Evolutionary conservation across 345 rosid genomes (phyloP).

Genomic region (Heritiera fomes): DNA sequence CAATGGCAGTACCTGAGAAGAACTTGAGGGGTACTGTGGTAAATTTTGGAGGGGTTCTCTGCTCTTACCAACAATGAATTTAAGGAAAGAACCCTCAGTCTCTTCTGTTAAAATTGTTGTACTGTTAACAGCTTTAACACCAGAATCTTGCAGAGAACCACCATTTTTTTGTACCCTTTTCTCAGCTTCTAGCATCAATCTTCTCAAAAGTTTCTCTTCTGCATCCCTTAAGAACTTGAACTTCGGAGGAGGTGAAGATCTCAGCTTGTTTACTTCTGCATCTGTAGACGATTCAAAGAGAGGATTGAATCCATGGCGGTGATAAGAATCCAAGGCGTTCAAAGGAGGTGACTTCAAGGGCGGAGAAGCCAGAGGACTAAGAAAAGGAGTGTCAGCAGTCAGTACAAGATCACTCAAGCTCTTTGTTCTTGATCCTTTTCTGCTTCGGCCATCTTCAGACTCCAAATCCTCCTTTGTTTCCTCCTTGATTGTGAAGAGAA

Average conservation of each 20-base stretch:
- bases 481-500: slow-evolving; percentile 92
- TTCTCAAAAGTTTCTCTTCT: slow-evolving; percentile 74
- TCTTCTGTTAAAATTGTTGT: slow-evolving; percentile 16
- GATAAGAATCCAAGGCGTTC: slow-evolving; percentile 43
- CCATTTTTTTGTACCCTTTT: slow-evolving; percentile 31
- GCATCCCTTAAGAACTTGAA: slow-evolving; percentile 97
- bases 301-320: slow-evolving; percentile 72
- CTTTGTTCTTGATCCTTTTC: slow-evolving; percentile 65
- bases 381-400: slow-evolving; percentile 51
- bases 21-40: slow-evolving; percentile 44
- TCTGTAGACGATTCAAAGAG: slow-evolving; percentile 75
- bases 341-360: slow-evolving; percentile 47
- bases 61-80: slow-evolving; percentile 51
- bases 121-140: slow-evolving; percentile 22
- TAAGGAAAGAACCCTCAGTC: slow-evolving; percentile 54
- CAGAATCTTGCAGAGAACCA: slow-evolving; percentile 32
- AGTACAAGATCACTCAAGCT: slow-evolving; percentile 73
- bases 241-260: slow-evolving; percentile 87
- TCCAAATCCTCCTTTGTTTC: slow-evolving; percentile 96
- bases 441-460: slow-evolving; percentile 71
- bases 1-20: slow-evolving; percentile 70
- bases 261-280: slow-evolving; percentile 48
- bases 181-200: slow-evolving; percentile 59
- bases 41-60: slow-evolving; percentile 39
- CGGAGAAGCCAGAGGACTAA: slow-evolving; percentile 78